phyloP scores from a whole-genome alignment of 352 stramenopile genomes.

The Phytophthora meadii region DNA sequence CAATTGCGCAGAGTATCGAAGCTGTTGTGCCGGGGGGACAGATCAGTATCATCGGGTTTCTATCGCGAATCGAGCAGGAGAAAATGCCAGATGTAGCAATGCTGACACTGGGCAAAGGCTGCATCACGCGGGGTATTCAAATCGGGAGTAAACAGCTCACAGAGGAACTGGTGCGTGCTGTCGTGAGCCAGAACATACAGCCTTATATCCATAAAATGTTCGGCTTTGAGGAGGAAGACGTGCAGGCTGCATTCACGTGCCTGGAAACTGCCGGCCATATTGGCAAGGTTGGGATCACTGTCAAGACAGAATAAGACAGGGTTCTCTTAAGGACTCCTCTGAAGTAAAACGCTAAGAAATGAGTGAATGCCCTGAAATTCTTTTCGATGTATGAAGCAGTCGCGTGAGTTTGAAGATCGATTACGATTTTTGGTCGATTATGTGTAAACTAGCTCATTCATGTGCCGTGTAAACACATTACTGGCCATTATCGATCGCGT shows the following conservation, averaged over 20 bases:
- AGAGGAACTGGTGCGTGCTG: conserved; percentile 29
- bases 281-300: conserved; percentile 38
- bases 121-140: conserved; percentile 26
- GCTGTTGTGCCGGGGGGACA: conserved; percentile 24
- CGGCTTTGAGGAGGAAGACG: conserved; percentile 18
- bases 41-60: conserved; percentile 30
- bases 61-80: conserved; percentile 18
- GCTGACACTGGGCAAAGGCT: conserved; percentile 24
- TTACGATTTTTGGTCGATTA: too few species aligned
- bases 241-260: conserved; percentile 25
- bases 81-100: conserved; percentile 32
- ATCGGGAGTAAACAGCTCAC: conserved; percentile 33
- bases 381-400: too few species aligned
- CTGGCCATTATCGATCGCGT: too few species aligned
- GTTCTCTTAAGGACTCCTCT: too few species aligned
- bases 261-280: conserved; percentile 25
- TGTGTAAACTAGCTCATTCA: too few species aligned
- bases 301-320: too few species aligned
- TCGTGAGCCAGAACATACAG: conserved; percentile 27
- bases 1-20: conserved; percentile 35
- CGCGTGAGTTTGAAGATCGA: too few species aligned
- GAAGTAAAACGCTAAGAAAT: too few species aligned
- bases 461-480: too few species aligned
- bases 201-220: conserved; percentile 37
- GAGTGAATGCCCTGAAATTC: too few species aligned